Evolutionary conservation across 176 grass and related monocot species (phyloP).

Genomic region (Carex pumila): DNA sequence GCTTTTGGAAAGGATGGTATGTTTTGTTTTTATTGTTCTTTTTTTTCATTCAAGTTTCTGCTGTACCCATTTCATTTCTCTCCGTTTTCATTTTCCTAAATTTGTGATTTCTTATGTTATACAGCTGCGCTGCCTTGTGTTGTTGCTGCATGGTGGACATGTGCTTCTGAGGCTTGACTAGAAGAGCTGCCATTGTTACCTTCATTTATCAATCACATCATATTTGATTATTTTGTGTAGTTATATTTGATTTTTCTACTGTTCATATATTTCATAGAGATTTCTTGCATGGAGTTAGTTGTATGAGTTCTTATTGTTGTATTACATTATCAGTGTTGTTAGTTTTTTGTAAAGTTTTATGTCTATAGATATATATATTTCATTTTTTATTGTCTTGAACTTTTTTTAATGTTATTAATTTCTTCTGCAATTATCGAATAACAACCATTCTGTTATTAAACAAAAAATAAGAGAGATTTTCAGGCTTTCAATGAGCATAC

Average conservation of each 20-base stretch:
- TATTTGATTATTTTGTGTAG: background rate
- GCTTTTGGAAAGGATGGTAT: slow-evolving; percentile 25
- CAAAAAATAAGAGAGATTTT: background rate
- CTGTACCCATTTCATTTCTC: background rate
- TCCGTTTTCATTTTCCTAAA: background rate
- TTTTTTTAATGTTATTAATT: background rate
- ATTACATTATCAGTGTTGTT: background rate
- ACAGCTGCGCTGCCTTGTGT: slow-evolving; percentile 21
- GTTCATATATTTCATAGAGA: background rate
- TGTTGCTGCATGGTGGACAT: slow-evolving; percentile 18
- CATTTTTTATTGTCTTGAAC: background rate
- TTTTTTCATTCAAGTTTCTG: background rate
- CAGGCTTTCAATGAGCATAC: background rate
- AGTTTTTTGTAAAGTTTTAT: background rate
- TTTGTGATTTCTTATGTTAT: slow-evolving; percentile 6
- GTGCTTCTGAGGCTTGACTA: slow-evolving; percentile 15
- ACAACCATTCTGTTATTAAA: background rate
- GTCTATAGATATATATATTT: background rate
- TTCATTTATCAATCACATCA: background rate
- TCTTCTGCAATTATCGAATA: background rate
- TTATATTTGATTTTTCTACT: background rate
- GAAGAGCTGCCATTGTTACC: background rate
- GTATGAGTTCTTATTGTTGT: background rate
- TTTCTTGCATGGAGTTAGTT: background rate
- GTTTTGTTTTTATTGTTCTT: background rate